Percentiles rank a stretch among this genome's conserved stretches.
Conservation (phyloP, 2,329 filamentous ascomycete genomes). For the Fusarium secorum region DNA sequence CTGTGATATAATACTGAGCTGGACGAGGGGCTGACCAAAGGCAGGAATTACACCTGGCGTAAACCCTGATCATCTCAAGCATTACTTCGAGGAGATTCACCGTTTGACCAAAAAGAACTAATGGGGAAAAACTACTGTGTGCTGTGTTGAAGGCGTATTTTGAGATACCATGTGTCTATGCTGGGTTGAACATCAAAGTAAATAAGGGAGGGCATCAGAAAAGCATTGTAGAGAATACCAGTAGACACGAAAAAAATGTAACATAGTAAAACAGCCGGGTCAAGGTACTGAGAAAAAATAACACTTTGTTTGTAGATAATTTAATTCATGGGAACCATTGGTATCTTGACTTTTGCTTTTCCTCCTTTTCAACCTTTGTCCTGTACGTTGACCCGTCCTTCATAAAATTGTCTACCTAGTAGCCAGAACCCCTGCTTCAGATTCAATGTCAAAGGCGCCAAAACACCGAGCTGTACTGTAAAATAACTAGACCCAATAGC, state of each 20-base stretch:
- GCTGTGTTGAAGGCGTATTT: background rate
- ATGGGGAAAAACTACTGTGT: background rate
- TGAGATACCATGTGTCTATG: background rate
- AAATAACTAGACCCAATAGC: slow-evolving; percentile 15
- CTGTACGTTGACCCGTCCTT: slow-evolving; percentile 6
- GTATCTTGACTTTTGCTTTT: slow-evolving; percentile 37
- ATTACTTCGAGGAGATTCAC: slow-evolving; percentile 94
- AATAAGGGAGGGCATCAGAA: background rate
- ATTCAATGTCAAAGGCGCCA: slow-evolving; percentile 25
- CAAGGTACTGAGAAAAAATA: slow-evolving; percentile 1
- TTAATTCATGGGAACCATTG: slow-evolving; percentile 17
- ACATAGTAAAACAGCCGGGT: slow-evolving; percentile 32
- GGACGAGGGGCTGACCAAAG: slow-evolving; percentile 13
- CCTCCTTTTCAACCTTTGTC: background rate
- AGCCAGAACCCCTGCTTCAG: background rate
- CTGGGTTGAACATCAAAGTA: background rate
- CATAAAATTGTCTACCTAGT: slow-evolving; percentile 9
- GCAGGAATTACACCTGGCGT: slow-evolving; percentile 92
- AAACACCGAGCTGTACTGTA: slow-evolving; percentile 37
- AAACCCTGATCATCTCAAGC: slow-evolving; percentile 89
- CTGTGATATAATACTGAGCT: background rate
- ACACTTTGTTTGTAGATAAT: slow-evolving; percentile 15
- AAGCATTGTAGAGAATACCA: slow-evolving; percentile 4
- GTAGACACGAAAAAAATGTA: slow-evolving; percentile 29
- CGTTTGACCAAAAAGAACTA: slow-evolving; percentile 63